Conservation (phyloP, 1,139 yeast genomes). For the Geotrichum citri-aurantii region DNA sequence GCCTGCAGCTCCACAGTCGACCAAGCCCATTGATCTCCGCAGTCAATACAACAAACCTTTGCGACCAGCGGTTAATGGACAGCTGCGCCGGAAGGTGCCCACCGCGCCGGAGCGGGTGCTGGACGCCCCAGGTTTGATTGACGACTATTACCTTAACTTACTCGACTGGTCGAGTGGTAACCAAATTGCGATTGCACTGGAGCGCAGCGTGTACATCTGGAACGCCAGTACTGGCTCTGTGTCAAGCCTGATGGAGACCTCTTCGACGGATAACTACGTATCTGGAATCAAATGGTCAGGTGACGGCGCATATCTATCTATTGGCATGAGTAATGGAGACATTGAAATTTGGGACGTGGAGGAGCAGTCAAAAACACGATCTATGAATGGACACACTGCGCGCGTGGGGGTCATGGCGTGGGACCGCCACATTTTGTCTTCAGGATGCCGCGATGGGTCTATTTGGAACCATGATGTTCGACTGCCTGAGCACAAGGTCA, state of each 20-base stretch:
- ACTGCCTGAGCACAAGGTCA: constrained; percentile 65
- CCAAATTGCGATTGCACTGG: constrained; percentile 83
- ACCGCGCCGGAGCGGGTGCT: constrained; percentile 88
- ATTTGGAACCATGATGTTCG: constrained; percentile 93
- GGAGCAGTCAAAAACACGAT: constrained; percentile 63
- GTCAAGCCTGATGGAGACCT: constrained; percentile 54
- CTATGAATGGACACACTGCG: constrained; percentile 65
- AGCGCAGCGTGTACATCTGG: constrained; percentile 83
- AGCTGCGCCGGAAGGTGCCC: constrained; percentile 63
- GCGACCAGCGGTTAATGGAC: constrained; percentile 50
- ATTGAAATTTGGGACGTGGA: constrained; percentile 95
- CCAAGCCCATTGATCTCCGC: constrained; percentile 50
- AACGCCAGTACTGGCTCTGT: constrained; percentile 83
- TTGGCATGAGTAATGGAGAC: constrained; percentile 80
- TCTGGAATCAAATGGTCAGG: constrained; percentile 87
- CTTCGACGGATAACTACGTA: constrained; percentile 42
- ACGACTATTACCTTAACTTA: constrained; percentile 85
- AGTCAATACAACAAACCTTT: constrained; percentile 39
- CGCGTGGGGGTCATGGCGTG: constrained; percentile 84
- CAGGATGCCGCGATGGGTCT: constrained; percentile 80
- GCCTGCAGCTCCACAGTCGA: constrained; percentile 77
- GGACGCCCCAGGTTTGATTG: constrained; percentile 93
- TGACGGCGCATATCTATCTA: constrained; percentile 80
- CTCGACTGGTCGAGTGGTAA: constrained; percentile 85
- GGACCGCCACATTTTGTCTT: constrained; percentile 73